These are phyloP conservation scores for Aplosporella prunicola DNA, from an alignment of 2,329 filamentous ascomycete species.

Conservation along the genomic window DNA sequence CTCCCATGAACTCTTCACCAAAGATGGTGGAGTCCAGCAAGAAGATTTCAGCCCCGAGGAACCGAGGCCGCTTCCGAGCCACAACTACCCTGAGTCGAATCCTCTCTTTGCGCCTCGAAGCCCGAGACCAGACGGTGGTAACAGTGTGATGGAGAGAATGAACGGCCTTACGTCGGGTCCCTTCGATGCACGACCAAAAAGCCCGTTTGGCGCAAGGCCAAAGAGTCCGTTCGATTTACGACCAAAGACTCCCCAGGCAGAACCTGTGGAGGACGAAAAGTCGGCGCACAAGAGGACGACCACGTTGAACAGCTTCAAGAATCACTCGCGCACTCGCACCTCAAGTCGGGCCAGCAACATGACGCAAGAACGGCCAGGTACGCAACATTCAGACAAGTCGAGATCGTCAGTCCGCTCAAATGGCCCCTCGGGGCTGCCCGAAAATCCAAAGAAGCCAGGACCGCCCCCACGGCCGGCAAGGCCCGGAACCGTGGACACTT, in stretches of 20 bases:
- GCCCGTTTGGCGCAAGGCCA: constrained; percentile 3
- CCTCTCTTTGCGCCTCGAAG: constrained; percentile 40
- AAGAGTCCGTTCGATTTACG: constrained; percentile 51
- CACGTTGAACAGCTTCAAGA: constrained; percentile 19
- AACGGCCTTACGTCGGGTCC: constrained; percentile 58
- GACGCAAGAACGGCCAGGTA: constrained; percentile 19
- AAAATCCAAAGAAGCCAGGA: constrained; percentile 14
- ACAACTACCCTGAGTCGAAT: constrained; percentile 24
- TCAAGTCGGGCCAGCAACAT: constrained; percentile 7
- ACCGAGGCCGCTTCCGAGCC: constrained; percentile 14
- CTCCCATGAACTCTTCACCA: too few relatives aligned
- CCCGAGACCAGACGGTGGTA: constrained; percentile 34
- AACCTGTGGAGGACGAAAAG: constrained; percentile 1
- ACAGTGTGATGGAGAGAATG: constrained; percentile 50
- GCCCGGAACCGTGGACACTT: constrained; percentile 22
- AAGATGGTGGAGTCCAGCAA: background rate
- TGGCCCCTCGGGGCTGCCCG: constrained; percentile 16
- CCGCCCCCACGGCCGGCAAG: constrained; percentile 16
- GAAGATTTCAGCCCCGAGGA: background rate
- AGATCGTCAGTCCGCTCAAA: constrained; percentile 23
- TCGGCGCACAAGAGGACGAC: constrained; percentile 22
- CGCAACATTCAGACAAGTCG: constrained; percentile 21
- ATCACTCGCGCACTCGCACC: constrained; percentile 2
- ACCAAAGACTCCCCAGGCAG: constrained; percentile 23
- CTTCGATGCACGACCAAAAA: constrained; percentile 46